A percentile compares a stretch with the other conserved stretches of the same genome.
These are phyloP conservation scores for Macaranga tanarius DNA, from an alignment of 441 rosid species.

Conservation along the genomic window DNA sequence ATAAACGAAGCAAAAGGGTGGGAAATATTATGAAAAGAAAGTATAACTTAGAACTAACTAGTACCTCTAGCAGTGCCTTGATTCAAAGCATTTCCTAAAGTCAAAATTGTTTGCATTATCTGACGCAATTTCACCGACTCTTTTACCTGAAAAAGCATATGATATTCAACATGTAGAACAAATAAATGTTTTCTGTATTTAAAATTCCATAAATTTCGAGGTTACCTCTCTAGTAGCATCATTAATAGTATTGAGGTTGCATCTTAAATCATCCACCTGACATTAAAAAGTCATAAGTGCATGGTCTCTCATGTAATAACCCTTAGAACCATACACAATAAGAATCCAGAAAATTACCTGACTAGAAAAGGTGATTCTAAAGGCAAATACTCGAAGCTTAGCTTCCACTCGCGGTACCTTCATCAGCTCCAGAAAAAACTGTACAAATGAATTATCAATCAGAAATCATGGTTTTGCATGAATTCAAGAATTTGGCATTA, in stretches of 20 bases:
- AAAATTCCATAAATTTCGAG: constrained; percentile 15
- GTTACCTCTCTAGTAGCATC: constrained; percentile 78
- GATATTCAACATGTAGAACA: constrained; percentile 26
- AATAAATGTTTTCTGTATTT: constrained; percentile 12
- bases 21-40: background rate
- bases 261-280: constrained; percentile 83
- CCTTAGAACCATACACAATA: constrained; percentile 15
- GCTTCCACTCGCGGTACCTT: constrained; percentile 96
- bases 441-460: constrained; percentile 31
- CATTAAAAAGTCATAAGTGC: constrained; percentile 8
- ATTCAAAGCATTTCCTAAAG: constrained; percentile 94
- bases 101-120: constrained; percentile 95
- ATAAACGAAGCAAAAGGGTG: background rate
- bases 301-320: constrained; percentile 12
- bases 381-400: constrained; percentile 92
- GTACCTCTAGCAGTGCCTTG: constrained; percentile 98
- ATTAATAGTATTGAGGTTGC: constrained; percentile 65
- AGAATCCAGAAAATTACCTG: constrained; percentile 53
- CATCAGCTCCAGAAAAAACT: constrained; percentile 95
- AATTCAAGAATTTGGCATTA: constrained; percentile 24
- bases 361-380: constrained; percentile 78
- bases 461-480: constrained; percentile 24
- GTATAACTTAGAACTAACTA: constrained; percentile 10
- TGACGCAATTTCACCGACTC: constrained; percentile 89
- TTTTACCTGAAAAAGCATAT: constrained; percentile 61